Percentiles rank a stretch among this genome's conserved stretches.
These are phyloP conservation scores for Fusarium sp. DNA, from an alignment of 2,329 filamentous ascomycete species.

Conservation along the genomic window DNA sequence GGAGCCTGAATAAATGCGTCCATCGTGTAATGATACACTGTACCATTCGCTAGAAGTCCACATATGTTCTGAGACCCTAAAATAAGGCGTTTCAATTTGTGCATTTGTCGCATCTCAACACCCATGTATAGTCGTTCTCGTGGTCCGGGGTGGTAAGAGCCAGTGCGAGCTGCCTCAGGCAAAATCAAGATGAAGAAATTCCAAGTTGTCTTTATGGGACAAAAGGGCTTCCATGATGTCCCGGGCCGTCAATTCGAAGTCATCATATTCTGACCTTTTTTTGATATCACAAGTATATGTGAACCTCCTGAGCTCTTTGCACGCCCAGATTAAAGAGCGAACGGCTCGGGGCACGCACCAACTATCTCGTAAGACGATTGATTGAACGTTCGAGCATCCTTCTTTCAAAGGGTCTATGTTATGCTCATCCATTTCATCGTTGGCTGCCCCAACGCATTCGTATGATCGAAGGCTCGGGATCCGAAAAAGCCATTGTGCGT, in stretches of 20 bases:
- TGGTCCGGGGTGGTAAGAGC: fast-evolving
- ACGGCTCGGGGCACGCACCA: background rate
- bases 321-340: fast-evolving
- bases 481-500: background rate
- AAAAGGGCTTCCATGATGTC: background rate
- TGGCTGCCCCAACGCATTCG: background rate
- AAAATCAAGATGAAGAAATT: background rate
- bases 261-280: background rate
- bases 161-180: fast-evolving
- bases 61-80: background rate
- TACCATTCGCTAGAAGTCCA: background rate
- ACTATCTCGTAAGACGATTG: background rate
- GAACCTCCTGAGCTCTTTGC: background rate
- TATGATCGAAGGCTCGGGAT: background rate
- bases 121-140: background rate
- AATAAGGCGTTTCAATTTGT: background rate
- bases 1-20: background rate
- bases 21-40: fast-evolving
- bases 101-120: background rate
- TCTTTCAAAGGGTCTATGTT: fast-evolving
- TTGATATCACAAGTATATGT: fast-evolving
- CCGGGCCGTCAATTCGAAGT: too few species aligned
- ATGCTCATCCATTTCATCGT: background rate
- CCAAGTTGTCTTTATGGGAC: fast-evolving
- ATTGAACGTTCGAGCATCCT: background rate